These are phyloP conservation scores for Globisporangium barbulae DNA, from an alignment of 352 stramenopile genomes.

Conservation along the genomic window DNA sequence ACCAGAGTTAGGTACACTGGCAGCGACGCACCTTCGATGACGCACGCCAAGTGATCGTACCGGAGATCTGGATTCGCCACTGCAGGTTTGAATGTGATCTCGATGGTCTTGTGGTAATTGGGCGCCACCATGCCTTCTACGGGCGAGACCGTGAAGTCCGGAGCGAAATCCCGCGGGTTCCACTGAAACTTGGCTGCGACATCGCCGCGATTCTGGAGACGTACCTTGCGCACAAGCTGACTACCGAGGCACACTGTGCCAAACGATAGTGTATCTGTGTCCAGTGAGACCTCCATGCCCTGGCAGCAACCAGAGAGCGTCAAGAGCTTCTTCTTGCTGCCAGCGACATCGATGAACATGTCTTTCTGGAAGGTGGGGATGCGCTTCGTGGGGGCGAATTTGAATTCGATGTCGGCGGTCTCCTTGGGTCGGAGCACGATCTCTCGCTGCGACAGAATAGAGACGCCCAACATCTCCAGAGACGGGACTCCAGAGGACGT, in stretches of 20 bases:
- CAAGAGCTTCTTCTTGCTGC: conserved; percentile 70
- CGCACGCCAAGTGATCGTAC: conserved; percentile 74
- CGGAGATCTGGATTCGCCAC: conserved; percentile 84
- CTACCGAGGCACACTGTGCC: conserved; percentile 88
- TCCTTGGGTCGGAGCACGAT: conserved; percentile 77
- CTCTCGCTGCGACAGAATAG: conserved; percentile 60
- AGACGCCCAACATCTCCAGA: conserved; percentile 49
- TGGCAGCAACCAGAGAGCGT: conserved; percentile 83
- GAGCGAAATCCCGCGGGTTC: conserved; percentile 65
- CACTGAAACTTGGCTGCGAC: conserved; percentile 88
- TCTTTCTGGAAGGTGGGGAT: conserved; percentile 63
- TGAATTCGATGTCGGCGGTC: conserved; percentile 66
- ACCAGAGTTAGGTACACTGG: conserved; percentile 74
- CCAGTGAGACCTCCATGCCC: conserved; percentile 89
- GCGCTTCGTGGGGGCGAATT: conserved; percentile 68
- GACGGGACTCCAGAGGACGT: conserved; percentile 20
- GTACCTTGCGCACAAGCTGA: conserved; percentile 77
- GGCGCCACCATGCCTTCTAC: conserved; percentile 79
- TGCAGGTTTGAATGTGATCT: conserved; percentile 88
- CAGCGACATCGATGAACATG: conserved; percentile 58
- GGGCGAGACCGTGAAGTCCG: conserved; percentile 82
- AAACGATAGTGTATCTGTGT: conserved; percentile 89
- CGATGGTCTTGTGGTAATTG: conserved; percentile 84
- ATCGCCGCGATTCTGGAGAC: conserved; percentile 90
- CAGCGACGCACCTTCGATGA: conserved; percentile 47